A percentile compares a stretch with the other conserved stretches of the same genome.
These are phyloP conservation scores for Tolypocladium paradoxum DNA, from an alignment of 2,329 filamentous ascomycete species.

Conservation along the genomic window DNA sequence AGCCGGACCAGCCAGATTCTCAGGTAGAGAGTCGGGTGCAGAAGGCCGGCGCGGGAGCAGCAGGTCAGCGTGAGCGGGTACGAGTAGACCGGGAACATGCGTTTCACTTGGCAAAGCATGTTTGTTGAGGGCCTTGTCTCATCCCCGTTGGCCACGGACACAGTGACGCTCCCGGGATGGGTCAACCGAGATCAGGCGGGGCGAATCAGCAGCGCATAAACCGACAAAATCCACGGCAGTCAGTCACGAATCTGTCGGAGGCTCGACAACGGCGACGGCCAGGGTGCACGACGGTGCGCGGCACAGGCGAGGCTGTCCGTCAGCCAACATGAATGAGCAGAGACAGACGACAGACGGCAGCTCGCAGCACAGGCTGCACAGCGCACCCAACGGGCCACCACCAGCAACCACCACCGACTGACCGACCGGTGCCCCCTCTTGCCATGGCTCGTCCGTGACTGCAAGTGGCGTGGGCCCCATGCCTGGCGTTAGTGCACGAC, in stretches of 20 bases:
- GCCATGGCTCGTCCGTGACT: neutral
- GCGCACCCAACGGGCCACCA: neutral
- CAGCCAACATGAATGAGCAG: neutral
- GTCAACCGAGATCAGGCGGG: neutral
- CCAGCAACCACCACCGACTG: neutral
- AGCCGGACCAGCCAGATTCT: neutral
- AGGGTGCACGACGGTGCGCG: neutral
- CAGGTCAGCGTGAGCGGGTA: neutral
- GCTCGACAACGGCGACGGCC: neutral
- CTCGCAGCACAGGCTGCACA: neutral
- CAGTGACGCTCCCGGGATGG: neutral
- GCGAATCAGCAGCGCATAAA: neutral
- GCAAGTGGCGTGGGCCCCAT: constrained; percentile 6
- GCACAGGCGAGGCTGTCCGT: constrained; percentile 7
- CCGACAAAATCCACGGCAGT: neutral
- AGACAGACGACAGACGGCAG: neutral
- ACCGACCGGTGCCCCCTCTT: neutral
- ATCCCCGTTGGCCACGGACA: neutral
- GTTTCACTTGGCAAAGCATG: neutral
- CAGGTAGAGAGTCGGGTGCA: neutral
- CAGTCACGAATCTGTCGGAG: neutral
- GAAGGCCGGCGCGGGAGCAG: neutral
- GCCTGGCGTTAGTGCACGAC: constrained; percentile 17
- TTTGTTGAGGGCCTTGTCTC: neutral
- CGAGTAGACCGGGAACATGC: neutral